These are phyloP conservation scores for Candida adriatica DNA, from an alignment of 805 yeast species.

Conservation along the genomic window DNA sequence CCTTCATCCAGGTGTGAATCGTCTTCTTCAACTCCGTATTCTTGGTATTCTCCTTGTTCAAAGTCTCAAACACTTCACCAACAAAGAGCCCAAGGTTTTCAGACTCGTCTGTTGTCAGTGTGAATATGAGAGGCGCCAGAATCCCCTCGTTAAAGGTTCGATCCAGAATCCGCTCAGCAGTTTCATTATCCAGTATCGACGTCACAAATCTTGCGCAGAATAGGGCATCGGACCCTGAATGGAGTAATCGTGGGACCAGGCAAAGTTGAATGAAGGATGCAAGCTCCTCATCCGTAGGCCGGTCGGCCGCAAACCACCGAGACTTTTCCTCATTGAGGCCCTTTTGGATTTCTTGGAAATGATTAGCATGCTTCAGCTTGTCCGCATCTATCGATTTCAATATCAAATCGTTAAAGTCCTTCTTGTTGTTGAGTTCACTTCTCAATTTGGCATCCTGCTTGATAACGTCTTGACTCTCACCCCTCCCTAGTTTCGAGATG, in stretches of 20 bases:
- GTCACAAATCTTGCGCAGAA: slow-evolving; percentile 58
- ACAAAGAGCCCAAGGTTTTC: slow-evolving; percentile 77
- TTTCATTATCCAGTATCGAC: slow-evolving; percentile 36
- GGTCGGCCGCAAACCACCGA: slow-evolving; percentile 34
- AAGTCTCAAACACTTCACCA: slow-evolving; percentile 41
- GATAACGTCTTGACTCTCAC: slow-evolving; percentile 5
- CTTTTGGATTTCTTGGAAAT: slow-evolving; percentile 25
- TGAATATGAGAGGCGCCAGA: slow-evolving; percentile 52
- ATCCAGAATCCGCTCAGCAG: slow-evolving; percentile 35
- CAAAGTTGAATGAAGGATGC: slow-evolving; percentile 51
- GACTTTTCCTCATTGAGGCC: slow-evolving; percentile 25
- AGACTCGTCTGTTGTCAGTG: slow-evolving; percentile 70
- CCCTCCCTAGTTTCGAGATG: slow-evolving; percentile 4
- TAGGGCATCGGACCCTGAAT: slow-evolving; percentile 79
- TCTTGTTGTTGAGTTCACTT: slow-evolving; percentile 2
- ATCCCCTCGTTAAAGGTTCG: slow-evolving; percentile 41
- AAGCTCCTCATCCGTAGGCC: slow-evolving; percentile 18
- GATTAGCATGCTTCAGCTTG: slow-evolving; percentile 32
- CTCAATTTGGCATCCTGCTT: slow-evolving; percentile 23
- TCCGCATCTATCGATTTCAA: slow-evolving; percentile 9
- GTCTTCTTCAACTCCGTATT: slow-evolving; percentile 29
- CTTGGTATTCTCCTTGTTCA: slow-evolving; percentile 30
- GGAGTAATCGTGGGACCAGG: slow-evolving; percentile 66
- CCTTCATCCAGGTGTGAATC: slow-evolving; percentile 49
- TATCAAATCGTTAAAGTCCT: slow-evolving; percentile 6